phyloP scores from a whole-genome alignment of 208 protist genomes.

The Crithidia sp. region DNA sequence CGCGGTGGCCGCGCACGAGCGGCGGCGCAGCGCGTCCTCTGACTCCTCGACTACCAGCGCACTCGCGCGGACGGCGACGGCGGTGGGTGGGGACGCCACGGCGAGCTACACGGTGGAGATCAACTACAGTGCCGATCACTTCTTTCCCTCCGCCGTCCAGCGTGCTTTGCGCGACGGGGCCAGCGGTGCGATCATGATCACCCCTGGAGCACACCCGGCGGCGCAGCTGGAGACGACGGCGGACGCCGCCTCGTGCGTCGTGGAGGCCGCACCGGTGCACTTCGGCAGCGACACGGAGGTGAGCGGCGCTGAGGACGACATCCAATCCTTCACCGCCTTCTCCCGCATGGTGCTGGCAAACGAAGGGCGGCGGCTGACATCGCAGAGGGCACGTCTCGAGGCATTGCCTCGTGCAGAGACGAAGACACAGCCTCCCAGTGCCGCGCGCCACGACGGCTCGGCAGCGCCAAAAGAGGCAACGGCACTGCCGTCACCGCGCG shows the following conservation, averaged over 20 bases:
- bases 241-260: not conserved
- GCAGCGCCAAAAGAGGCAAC: not conserved
- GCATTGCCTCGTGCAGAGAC: not conserved
- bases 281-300: constrained; percentile 13
- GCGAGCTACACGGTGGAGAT: constrained; percentile 32
- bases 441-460: not conserved
- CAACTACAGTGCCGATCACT: constrained; percentile 25
- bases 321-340: constrained; percentile 31
- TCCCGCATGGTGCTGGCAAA: constrained; percentile 34
- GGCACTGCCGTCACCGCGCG: not conserved
- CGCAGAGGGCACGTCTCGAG: not conserved
- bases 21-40: not conserved
- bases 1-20: constrained; percentile 14
- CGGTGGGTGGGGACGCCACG: not conserved
- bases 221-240: not conserved
- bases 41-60: constrained; percentile 1
- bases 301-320: constrained; percentile 8
- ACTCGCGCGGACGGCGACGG: not conserved
- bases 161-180: constrained; percentile 3
- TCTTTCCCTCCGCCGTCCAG: constrained; percentile 8
- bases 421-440: not conserved
- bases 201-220: not conserved
- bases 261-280: not conserved
- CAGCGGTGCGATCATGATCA: constrained; percentile 12
- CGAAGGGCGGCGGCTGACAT: not conserved